Evolutionary conservation across 2,329 filamentous ascomycete species (phyloP), one percentile per base, ranked within the genome.

Genomic region (Diaporthe sp.): DNA sequence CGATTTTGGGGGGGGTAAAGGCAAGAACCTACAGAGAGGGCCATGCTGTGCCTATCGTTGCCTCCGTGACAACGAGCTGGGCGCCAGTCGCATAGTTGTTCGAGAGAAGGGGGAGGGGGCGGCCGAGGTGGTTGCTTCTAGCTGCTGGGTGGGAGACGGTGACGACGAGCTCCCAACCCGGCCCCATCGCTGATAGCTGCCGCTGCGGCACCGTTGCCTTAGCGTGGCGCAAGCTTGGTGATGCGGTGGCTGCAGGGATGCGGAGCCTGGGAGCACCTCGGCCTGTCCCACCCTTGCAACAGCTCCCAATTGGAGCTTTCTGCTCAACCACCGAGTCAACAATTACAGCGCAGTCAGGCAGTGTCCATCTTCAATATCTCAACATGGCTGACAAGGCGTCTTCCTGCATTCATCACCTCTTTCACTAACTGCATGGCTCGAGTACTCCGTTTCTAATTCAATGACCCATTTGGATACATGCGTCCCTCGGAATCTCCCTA

Each of bases 11-110:
- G 28, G 33, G 15, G 28, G 33, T 35, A 10, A 13, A 22, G 8
- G 8, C 2, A 7, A 42, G 9, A 6, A 28, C 71, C 10, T 71
- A 74, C 72, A 30, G 72, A 71, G 72, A 74, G 64, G 10, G 72
- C 66, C 72, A 74, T 74, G 28, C 13, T 74, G 33, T 35, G 25
- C 42, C 50, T 74, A 68, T 70, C 45, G 57, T 64, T 72, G 70
- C 70, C 57, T 73, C 38, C 50, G 61, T 73, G 60, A 68, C 61
- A 57, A 58, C 52, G 58, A 54, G 25, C 61, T 28, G 60, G 42
- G 42, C 42, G n/a, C 33, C 54, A 35, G 50, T 73, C 33, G 71
- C 64, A 68, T 68, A 52, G n/a, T 40, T 25, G 47, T 68, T 30
- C 33, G 40, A 54, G 33, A 17, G 64, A 17, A n/a, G 6, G 47